Percentiles rank a stretch among this genome's conserved stretches.
Conservation (phyloP, 1,139 yeast species). For the Suhomyces atakaporum region DNA sequence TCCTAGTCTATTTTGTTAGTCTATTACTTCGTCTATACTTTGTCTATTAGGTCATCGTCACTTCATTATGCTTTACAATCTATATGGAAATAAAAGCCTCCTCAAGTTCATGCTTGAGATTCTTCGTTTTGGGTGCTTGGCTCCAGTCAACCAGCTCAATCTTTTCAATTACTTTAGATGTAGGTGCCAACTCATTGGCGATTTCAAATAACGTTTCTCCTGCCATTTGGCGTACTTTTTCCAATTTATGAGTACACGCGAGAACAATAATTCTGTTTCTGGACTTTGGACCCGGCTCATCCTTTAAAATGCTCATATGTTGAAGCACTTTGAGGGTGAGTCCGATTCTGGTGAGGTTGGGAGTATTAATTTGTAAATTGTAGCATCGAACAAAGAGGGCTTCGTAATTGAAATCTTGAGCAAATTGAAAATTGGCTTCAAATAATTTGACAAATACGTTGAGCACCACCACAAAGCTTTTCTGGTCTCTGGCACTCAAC, state of each 20-base stretch:
- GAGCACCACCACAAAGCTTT: slow-evolving; percentile 26
- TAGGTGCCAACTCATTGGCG: slow-evolving; percentile 21
- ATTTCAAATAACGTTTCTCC: slow-evolving; percentile 39
- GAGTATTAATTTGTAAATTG: slow-evolving; percentile 56
- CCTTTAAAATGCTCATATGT: slow-evolving; percentile 22
- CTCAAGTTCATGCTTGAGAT: slow-evolving; percentile 8
- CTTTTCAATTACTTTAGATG: slow-evolving; percentile 6
- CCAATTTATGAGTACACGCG: slow-evolving; percentile 31
- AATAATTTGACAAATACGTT: slow-evolving; percentile 40
- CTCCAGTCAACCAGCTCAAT: slow-evolving; percentile 27
- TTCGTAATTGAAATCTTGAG: slow-evolving; percentile 34
- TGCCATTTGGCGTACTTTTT: slow-evolving; percentile 30
- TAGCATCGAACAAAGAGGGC: slow-evolving; percentile 54
- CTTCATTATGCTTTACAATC: slow-evolving; percentile 1
- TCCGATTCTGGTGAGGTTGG: slow-evolving; percentile 33
- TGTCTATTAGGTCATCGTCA: slow-evolving; percentile 1
- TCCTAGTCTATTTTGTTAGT: slow-evolving; percentile 2
- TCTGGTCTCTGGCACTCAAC: slow-evolving; percentile 21
- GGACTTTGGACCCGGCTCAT: slow-evolving; percentile 17
- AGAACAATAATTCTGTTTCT: slow-evolving; percentile 25
- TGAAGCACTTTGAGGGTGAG: slow-evolving; percentile 41
- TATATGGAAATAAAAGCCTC: slow-evolving; percentile 8
- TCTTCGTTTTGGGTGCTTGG: slow-evolving; percentile 13
- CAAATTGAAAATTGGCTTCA: slow-evolving; percentile 38
- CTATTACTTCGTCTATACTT: too few relatives aligned